phyloP scores from a whole-genome alignment of 225 moss, liverwort and hornwort genomes.

The Marchantia paleacea region DNA sequence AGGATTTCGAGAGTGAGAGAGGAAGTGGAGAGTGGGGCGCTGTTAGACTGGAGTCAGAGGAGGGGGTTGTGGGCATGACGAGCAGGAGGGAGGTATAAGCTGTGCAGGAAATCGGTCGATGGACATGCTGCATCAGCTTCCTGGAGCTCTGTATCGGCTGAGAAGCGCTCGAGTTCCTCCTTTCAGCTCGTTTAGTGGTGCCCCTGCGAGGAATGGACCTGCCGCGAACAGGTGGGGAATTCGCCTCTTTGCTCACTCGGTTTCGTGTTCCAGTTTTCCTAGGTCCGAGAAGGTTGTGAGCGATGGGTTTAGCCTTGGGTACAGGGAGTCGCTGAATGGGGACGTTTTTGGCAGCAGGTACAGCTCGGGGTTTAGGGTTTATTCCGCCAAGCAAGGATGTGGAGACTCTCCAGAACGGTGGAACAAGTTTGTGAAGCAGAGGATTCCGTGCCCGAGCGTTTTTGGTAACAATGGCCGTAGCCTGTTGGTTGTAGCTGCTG shows the following conservation, averaged over 20 bases:
- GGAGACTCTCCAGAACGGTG: neutral
- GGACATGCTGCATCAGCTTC: constrained; percentile 28
- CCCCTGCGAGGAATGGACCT: neutral
- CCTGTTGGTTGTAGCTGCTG: neutral
- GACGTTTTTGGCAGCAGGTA: neutral
- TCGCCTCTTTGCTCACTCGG: neutral
- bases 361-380: constrained; percentile 35
- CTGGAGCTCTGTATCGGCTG: constrained; percentile 12
- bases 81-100: neutral
- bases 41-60: neutral
- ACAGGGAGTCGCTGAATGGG: neutral
- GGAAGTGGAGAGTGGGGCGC: neutral
- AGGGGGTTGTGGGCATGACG: neutral
- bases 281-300: neutral
- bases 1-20: neutral
- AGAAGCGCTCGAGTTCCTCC: constrained; percentile 9
- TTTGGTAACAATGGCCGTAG: neutral
- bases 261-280: neutral
- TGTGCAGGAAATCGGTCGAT: constrained; percentile 21
- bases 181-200: neutral
- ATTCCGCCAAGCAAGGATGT: neutral
- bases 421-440: constrained; percentile 3
- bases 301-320: neutral
- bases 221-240: neutral
- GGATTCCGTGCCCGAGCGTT: constrained; percentile 8